Evolutionary conservation across 768 basidiomycete species (phyloP).

Genomic region (Tylopilus cervinicoccineus): DNA sequence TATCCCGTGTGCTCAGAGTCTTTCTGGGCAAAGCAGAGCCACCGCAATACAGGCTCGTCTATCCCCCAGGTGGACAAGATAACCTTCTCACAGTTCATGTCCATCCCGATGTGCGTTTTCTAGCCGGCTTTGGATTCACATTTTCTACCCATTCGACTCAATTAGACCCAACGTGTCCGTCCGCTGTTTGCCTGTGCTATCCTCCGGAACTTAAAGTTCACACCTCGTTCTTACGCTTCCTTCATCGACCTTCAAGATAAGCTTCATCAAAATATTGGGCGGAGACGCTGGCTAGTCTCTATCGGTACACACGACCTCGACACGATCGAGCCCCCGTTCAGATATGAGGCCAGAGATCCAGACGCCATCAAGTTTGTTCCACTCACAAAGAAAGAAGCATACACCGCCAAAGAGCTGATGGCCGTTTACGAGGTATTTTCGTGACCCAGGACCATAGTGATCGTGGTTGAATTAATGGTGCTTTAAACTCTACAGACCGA

Average conservation of each 20-base stretch:
- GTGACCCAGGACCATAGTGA: background rate
- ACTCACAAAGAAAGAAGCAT: conserved; percentile 70
- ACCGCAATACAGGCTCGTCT: conserved; percentile 70
- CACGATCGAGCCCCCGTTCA: conserved; percentile 81
- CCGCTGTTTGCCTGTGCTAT: conserved; percentile 91
- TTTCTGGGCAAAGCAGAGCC: conserved; percentile 71
- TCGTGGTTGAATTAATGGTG: background rate
- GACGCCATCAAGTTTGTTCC: conserved; percentile 91
- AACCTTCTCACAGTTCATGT: conserved; percentile 65
- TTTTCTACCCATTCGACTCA: background rate
- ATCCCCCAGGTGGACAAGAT: conserved; percentile 64
- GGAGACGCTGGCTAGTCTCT: conserved; percentile 85
- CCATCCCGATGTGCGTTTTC: conserved; percentile 59
- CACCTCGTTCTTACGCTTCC: conserved; percentile 83
- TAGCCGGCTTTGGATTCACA: background rate
- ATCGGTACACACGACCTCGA: conserved; percentile 98
- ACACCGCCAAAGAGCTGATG: conserved; percentile 91
- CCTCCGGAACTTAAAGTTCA: conserved; percentile 87
- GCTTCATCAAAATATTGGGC: conserved; percentile 92
- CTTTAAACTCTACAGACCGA: conserved; percentile 57
- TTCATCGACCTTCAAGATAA: conserved; percentile 99
- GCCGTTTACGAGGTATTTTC: conserved; percentile 78
- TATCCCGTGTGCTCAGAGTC: conserved; percentile 77
- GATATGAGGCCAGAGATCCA: conserved; percentile 78
- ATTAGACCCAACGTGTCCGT: conserved; percentile 74